Conservation (phyloP, 2,329 filamentous ascomycete species). For the Penicillium sp. region DNA sequence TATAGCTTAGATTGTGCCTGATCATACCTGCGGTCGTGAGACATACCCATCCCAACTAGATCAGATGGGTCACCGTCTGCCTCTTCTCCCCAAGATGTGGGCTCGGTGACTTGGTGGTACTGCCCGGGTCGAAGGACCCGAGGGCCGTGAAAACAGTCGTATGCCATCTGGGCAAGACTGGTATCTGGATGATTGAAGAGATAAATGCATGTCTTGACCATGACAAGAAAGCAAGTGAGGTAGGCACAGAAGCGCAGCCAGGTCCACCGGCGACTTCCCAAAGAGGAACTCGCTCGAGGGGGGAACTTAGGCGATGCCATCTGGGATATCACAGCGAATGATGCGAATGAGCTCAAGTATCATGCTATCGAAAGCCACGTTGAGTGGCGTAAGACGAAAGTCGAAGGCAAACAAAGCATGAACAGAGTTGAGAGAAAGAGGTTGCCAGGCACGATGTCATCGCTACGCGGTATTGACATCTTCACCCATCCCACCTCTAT, state of each 20-base stretch:
- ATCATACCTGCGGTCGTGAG: conserved; percentile 19
- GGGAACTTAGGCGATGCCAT: neutral
- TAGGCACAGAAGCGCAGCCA: conserved; percentile 16
- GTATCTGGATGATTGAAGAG: conserved; percentile 9
- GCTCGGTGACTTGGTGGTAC: conserved; percentile 8
- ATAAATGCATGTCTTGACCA: conserved; percentile 10
- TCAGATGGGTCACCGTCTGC: conserved; percentile 2
- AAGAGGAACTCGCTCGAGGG: neutral
- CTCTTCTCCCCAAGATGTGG: neutral
- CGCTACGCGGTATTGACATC: conserved; percentile 20
- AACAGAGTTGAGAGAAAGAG: neutral
- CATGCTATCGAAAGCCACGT: neutral
- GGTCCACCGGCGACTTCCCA: conserved; percentile 4
- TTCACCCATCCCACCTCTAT: neutral
- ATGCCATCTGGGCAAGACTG: neutral
- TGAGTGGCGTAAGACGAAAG: neutral
- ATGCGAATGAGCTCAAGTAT: too few relatives aligned
- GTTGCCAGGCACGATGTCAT: conserved; percentile 17
- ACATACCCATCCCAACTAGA: conserved; percentile 12
- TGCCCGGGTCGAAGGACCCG: conserved; percentile 21
- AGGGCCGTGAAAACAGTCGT: neutral
- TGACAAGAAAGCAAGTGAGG: conserved; percentile 8
- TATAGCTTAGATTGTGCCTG: neutral
- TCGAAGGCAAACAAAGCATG: neutral
- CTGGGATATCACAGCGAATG: too few relatives aligned